These are phyloP conservation scores for Copromyces sp. DNA, from an alignment of 495 filamentous ascomycete species.

Conservation along the genomic window DNA sequence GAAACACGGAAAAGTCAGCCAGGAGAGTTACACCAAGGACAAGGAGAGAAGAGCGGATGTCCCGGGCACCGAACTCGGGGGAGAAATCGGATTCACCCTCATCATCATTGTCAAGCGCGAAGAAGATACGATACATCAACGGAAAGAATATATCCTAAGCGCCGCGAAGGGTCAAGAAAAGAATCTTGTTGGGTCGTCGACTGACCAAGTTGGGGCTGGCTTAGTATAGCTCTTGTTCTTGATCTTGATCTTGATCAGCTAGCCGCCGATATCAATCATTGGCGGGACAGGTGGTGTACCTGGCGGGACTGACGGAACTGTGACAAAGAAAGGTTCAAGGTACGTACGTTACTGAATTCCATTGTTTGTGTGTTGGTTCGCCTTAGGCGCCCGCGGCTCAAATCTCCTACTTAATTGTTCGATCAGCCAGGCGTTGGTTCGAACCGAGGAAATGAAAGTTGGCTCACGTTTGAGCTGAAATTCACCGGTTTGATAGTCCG, in stretches of 20 bases:
- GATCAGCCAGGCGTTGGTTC: neutral
- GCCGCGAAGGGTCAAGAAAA: neutral
- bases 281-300: neutral
- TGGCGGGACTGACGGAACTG: neutral
- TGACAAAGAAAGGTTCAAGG: neutral
- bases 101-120: neutral
- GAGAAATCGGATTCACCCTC: neutral
- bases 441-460: neutral
- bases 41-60: neutral
- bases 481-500: neutral
- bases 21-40: neutral
- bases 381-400: neutral
- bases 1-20: neutral
- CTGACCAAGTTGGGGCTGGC: neutral
- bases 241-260: neutral
- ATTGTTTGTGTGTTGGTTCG: neutral
- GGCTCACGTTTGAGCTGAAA: neutral
- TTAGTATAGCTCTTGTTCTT: neutral
- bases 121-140: neutral
- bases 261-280: neutral
- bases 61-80: neutral
- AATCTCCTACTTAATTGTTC: neutral
- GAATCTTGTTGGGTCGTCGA: neutral
- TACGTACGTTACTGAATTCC: neutral
- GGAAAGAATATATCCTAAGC: neutral